Evolutionary conservation across 2,329 filamentous ascomycete genomes (phyloP).

Genomic region (Trichophyton equinum): DNA sequence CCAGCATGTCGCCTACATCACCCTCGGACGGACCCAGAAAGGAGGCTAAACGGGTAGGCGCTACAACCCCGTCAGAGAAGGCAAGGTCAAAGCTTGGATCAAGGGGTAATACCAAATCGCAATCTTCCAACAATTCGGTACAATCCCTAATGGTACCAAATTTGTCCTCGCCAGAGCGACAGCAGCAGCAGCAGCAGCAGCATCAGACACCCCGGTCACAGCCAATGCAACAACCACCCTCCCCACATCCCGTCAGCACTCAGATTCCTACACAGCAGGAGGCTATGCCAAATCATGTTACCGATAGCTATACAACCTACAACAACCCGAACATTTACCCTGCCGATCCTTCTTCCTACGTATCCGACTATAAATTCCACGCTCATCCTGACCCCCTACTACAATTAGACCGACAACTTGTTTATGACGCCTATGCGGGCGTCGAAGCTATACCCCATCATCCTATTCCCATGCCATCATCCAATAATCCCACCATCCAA

Average conservation of each 20-base stretch:
- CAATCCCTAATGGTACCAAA: not conserved
- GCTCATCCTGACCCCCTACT: constrained; percentile 40
- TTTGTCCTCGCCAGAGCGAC: not conserved
- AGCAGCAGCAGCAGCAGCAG: constrained; percentile 3
- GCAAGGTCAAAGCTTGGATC: not conserved
- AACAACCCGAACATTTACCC: constrained; percentile 23
- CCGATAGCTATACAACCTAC: constrained; percentile 27
- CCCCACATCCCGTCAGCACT: constrained; percentile 20
- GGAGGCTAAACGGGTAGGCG: constrained; percentile 32
- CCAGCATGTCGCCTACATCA: constrained; percentile 53
- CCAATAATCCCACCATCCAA: not conserved
- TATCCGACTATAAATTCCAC: constrained; percentile 27
- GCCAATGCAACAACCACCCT: constrained; percentile 2
- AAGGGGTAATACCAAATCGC: not conserved
- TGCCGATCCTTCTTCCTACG: constrained; percentile 18
- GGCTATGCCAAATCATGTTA: not conserved
- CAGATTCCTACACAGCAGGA: constrained; percentile 5
- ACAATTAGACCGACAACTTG: constrained; percentile 62
- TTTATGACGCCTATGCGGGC: constrained; percentile 58
- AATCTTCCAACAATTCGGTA: not conserved
- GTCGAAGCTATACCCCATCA: constrained; percentile 33
- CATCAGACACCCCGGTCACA: constrained; percentile 11
- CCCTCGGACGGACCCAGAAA: constrained; percentile 40
- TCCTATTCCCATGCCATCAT: constrained; percentile 17
- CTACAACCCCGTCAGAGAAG: constrained; percentile 8